A percentile compares a stretch with the other conserved stretches of the same genome.
Evolutionary conservation across 257 asterid genomes (phyloP).

Genomic region (Solanum chilense): DNA sequence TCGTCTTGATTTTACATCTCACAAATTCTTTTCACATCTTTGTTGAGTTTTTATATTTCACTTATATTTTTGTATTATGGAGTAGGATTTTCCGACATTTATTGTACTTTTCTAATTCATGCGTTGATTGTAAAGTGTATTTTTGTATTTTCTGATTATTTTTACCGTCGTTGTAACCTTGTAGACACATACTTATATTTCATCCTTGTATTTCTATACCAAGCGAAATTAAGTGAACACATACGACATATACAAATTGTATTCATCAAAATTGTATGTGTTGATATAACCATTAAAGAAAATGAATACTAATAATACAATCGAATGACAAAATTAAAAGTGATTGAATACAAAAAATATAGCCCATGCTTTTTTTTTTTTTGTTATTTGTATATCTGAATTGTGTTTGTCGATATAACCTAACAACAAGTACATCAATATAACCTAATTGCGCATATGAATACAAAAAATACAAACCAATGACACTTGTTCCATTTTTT

Average conservation of each 20-base stretch:
- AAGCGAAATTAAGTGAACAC: not conserved
- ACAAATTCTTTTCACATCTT: not conserved
- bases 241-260: not conserved
- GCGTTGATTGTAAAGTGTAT: no score
- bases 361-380: not conserved
- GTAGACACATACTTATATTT: no score
- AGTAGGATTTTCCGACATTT: not conserved
- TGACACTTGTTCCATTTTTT: not conserved
- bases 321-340: not conserved
- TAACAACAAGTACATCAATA: no score
- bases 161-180: no score
- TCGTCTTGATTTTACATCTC: not conserved
- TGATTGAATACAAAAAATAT: not conserved
- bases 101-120: no score
- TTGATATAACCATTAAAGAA: not conserved
- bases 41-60: not conserved
- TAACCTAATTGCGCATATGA: not conserved
- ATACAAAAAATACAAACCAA: not conserved
- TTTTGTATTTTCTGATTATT: no score
- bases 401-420: not conserved
- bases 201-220: no score
- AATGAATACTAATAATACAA: not conserved
- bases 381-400: not conserved
- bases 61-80: not conserved
- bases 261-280: not conserved